Conservation (phyloP, 495 filamentous ascomycete genomes). For the Parathielavia hyrcaniae region DNA sequence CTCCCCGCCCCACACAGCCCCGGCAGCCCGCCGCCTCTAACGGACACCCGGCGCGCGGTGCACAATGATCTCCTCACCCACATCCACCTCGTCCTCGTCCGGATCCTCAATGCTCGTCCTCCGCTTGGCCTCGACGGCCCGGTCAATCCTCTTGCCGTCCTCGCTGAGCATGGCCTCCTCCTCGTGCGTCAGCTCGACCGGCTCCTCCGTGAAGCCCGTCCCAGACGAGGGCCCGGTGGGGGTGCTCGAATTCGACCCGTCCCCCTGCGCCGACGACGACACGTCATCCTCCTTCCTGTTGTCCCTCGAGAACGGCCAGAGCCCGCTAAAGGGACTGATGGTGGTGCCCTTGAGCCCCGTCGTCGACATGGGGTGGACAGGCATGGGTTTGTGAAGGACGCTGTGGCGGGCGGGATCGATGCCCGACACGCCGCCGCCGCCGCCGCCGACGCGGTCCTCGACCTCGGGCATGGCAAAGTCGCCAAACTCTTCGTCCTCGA, state of each 20-base stretch:
- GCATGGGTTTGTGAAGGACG: conserved; percentile 41
- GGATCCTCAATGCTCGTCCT: conserved; percentile 53
- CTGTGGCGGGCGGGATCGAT: conserved; percentile 33
- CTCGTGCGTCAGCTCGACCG: conserved; percentile 27
- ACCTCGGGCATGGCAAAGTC: conserved; percentile 51
- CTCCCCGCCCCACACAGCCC: not conserved
- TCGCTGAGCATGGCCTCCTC: conserved; percentile 31
- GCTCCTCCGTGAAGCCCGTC: conserved; percentile 26
- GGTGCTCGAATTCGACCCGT: not conserved
- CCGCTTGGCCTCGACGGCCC: conserved; percentile 47
- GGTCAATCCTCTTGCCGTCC: conserved; percentile 41
- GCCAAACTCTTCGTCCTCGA: conserved; percentile 48
- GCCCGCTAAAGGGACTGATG: conserved; percentile 37
- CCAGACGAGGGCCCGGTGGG: not conserved
- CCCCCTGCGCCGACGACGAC: conserved; percentile 11
- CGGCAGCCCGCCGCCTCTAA: conserved; percentile 12
- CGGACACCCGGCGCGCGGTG: conserved; percentile 13
- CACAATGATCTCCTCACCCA: conserved; percentile 21
- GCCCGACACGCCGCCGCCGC: conserved; percentile 23
- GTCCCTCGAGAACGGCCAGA: conserved; percentile 43
- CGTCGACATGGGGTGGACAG: conserved; percentile 38
- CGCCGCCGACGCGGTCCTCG: conserved; percentile 18
- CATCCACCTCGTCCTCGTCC: conserved; percentile 46
- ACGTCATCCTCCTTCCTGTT: conserved; percentile 21
- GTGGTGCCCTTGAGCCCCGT: conserved; percentile 27